A percentile compares a stretch with the other conserved stretches of the same genome.
Evolutionary conservation across 768 basidiomycete genomes (phyloP).

Genomic region (Megacollybia marginata): DNA sequence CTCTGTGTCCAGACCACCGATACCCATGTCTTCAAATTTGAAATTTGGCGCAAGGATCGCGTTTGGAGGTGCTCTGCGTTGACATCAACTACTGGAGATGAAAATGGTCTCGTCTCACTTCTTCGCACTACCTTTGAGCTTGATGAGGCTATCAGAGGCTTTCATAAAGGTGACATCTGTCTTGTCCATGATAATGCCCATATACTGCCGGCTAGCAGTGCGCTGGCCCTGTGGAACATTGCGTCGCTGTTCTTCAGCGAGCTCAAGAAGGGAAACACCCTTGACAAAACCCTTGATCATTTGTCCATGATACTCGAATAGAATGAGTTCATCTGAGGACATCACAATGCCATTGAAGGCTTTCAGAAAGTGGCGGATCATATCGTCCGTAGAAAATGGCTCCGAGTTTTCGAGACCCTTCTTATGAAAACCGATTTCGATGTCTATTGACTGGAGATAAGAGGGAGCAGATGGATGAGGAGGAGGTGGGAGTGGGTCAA

Average conservation of each 20-base stretch:
- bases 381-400: slow-evolving; percentile 84
- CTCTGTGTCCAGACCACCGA: slow-evolving; percentile 93
- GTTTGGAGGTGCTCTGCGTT: slow-evolving; percentile 73
- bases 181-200: slow-evolving; percentile 81
- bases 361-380: slow-evolving; percentile 65
- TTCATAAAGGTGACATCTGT: slow-evolving; percentile 92
- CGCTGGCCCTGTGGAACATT: slow-evolving; percentile 23
- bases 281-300: slow-evolving; percentile 69
- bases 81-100: slow-evolving; percentile 1
- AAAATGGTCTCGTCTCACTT: slow-evolving; percentile 44
- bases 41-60: slow-evolving; percentile 97
- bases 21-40: slow-evolving; percentile 99
- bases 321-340: slow-evolving; percentile 58
- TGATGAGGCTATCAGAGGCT: slow-evolving; percentile 72
- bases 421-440: slow-evolving; percentile 67
- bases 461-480: slow-evolving; percentile 43
- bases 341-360: slow-evolving; percentile 71
- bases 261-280: slow-evolving; percentile 50
- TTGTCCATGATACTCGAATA: slow-evolving; percentile 86
- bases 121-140: slow-evolving; percentile 86
- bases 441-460: slow-evolving; percentile 71
- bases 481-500: slow-evolving; percentile 54
- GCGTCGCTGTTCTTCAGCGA: slow-evolving; percentile 53
- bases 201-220: slow-evolving; percentile 21
- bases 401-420: slow-evolving; percentile 48